Evolutionary conservation across 2,329 filamentous ascomycete genomes (phyloP), one percentile per base, ranked within the genome.

Genomic region (Exophiala spinifera): DNA sequence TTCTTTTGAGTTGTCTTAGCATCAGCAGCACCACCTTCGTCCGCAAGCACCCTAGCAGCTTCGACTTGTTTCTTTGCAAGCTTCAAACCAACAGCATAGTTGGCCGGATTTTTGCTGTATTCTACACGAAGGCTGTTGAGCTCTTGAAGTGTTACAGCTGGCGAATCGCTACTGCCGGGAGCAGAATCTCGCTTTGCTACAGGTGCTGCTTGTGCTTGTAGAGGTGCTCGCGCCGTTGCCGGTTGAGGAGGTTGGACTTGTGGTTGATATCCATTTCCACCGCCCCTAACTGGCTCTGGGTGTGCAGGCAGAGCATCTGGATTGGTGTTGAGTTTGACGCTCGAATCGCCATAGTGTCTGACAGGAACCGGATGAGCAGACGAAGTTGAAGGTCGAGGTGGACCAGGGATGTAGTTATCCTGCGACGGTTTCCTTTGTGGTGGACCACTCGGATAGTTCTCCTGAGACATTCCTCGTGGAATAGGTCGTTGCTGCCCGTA

Each of bases 11-110:
- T 78, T 1, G 80, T 78, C 52, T 79, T 82, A 1, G 85, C 79
- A 64, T 94, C 89, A 7, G 83, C 80, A 20, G 87, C 84, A 7
- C 85, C 82, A 64, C 86, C 86, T 34, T 91, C 86, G 62, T 90
- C 88, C 2, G 90, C 83, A 1, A 99, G 79, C 4, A 88, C 83
- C 11, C 85, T 84, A 0, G 90, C 84, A 1, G 92, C 94, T 72
- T 96, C 91, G 1, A 95, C 84, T 4, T 96, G 76, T 64, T 87
- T 89, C 73, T 91, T 92, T 1, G 89, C 91, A 15, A 96, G 77
- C 8, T 78, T 75, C 52, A 99, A 76, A 13, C 88, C 86, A 2
- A 84, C 80, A 44, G 80, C 81, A 58, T 87, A 82, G 62, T 96
- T 90, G 25, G 79, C 78, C 0, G 91, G 84, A 57, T 91, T 88